A percentile compares a stretch with the other conserved stretches of the same genome.
Evolutionary conservation across 768 basidiomycete genomes (phyloP).

Genomic region (Leccinum incarnatum): DNA sequence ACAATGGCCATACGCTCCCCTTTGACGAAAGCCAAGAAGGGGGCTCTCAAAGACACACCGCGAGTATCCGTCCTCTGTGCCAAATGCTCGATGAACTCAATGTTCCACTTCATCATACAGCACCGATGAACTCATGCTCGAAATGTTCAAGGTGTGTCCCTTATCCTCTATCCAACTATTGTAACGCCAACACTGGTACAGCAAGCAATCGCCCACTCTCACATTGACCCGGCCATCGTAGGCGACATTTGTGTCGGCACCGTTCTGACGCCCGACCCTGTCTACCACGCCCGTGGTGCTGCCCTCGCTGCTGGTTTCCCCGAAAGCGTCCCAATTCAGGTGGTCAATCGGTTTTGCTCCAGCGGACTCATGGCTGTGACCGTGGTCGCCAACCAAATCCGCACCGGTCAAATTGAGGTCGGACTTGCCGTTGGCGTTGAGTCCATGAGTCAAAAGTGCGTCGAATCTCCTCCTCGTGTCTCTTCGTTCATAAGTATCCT

Average conservation of each 20-base stretch:
- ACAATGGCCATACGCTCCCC: conserved; percentile 79
- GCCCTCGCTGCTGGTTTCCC: conserved; percentile 81
- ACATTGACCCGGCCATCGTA: conserved; percentile 61
- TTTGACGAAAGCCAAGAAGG: conserved; percentile 73
- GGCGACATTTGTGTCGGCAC: conserved; percentile 82
- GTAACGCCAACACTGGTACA: conserved; percentile 22
- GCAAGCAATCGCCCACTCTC: conserved; percentile 57
- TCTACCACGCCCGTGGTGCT: conserved; percentile 71
- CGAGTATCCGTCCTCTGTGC: conserved; percentile 25
- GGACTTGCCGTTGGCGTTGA: conserved; percentile 84
- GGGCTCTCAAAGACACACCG: conserved; percentile 71
- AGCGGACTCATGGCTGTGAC: conserved; percentile 85
- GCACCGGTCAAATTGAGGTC: conserved; percentile 74
- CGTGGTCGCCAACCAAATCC: conserved; percentile 71
- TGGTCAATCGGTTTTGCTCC: conserved; percentile 79
- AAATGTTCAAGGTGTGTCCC: conserved; percentile 67
- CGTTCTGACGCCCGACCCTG: conserved; percentile 60
- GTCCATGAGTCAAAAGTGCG: conserved; percentile 78
- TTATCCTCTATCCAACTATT: background rate
- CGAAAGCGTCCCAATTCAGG: conserved; percentile 69
- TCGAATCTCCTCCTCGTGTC: background rate
- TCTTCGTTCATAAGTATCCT: background rate
- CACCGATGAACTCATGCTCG: conserved; percentile 75
- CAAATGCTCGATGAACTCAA: conserved; percentile 10
- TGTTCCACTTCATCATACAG: conserved; percentile 32